Evolutionary conservation across 768 basidiomycete species (phyloP), one percentile per base, ranked within the genome.

Genomic region (Tulasnella sp.): DNA sequence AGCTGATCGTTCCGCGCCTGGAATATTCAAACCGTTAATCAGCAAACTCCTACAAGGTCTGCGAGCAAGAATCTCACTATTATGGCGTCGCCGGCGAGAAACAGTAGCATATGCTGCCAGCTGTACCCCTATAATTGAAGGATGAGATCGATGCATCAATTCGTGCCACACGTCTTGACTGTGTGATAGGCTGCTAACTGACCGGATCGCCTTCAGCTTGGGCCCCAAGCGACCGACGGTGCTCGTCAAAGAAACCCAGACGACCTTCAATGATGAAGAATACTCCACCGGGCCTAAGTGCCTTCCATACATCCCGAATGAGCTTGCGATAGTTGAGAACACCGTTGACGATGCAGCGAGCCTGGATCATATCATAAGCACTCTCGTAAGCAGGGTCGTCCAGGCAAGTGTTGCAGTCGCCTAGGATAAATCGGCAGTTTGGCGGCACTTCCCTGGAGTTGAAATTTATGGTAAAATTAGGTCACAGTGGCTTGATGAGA

Each of bases 131-230:
- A 37, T 0, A 4, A 37, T 69, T 16, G 16, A 28, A 8, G 34
- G 24, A 4, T 31, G 20, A 69, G 28, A 20, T 1, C 1, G 6
- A 11, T 64, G 28, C n/a, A 22, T 28, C 24, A 64, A 18, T 9
- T 24, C 24, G 16, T 37, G 2, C 64, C 20, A 12, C 11, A 46
- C 46, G 3, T 14, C 46, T 46, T 16, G 46, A 46, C 16, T 3
- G 46, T 20, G 2, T 42, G 11, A n/a, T 7, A 28, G 4, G 40
- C 28, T 42, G 24, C 28, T 78, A 5, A 75, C 72, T 44, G 28
- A 80, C 79, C n/a, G 72, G 72, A 31, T 80, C 79, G n/a, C 41
- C 42, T 40, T 80, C 79, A 54, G 46, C 37, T 46, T 74, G 34
- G 22, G 44, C 79, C 14, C 37, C 72, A n/a, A 80, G 74, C 16